Base-by-base conservation (phyloP, 805 yeast genomes). In the Candida ipomoeae region DNA sequence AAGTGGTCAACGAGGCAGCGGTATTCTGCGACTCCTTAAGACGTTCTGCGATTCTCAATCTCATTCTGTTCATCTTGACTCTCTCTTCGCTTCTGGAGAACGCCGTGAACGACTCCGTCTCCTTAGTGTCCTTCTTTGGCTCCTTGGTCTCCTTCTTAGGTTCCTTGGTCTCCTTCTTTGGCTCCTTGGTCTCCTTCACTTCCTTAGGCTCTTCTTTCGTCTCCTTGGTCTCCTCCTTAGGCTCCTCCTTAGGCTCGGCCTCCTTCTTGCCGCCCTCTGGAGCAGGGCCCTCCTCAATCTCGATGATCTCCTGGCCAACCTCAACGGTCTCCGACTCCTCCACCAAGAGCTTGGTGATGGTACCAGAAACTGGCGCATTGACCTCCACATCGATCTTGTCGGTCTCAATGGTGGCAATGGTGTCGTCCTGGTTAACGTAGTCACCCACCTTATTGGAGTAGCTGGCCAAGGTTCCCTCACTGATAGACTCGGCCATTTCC, bases 61-160 rank as follows among this genome's bases (percentile, higher is more conserved):
- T 87, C 98, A 92, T 94, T 79, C 99, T 88, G 84, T 91, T 94
- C 98, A 92, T 92, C 80, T 92, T 92, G 57, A 94, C 95, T 69
- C 90, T 83, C 67, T 84, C 87, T 76, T 94, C 98, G 55, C 75
- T 72, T 78, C 99, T 87, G 52, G 94, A 79, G 66, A 88, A 89
- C 46, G 63, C 57, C 48, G 75, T 71, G 66, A 72, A 72, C 4
- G 71, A 55, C 29, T 64, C 60, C 40, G 71, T 63, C 38, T 55
- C 50, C 35, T 59, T 47, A 36, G 48, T 42, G 13, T 52, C 18
- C 44, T 54, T 49, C 36, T 40, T 18, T 20, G 44, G 48, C 43
- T 45, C 23, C 51, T 48, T 52, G n/a, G 48, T 36, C 37, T 52
- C 51, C 46, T 52, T 50, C 48, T 58, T 57, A 2, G 55, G 46